Conservation (phyloP, 257 asterid species). For the Dorcoceras hygrometricum region DNA sequence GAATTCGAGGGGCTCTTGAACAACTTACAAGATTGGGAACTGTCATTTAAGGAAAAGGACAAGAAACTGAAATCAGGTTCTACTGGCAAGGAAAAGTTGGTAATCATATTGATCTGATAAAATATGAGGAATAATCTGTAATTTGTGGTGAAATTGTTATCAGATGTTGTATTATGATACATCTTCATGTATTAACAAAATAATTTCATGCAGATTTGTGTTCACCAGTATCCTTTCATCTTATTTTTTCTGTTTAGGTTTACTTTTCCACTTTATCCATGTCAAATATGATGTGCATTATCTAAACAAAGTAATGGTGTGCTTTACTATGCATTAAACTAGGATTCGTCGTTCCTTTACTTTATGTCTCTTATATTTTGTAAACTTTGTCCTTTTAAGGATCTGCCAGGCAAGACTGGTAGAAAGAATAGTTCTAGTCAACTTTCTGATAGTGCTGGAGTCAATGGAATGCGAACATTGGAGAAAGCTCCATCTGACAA, state of each 20-base stretch:
- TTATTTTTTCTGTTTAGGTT: conserved; percentile 1
- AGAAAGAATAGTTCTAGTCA: conserved; percentile 26
- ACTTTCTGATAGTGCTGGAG: conserved; percentile 36
- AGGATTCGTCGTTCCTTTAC: neutral
- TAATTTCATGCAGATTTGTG: neutral
- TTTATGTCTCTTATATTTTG: conserved; percentile 15
- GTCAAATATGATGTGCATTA: conserved; percentile 6
- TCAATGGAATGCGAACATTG: conserved; percentile 30
- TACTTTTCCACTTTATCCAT: neutral
- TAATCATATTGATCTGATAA: conserved; percentile 28
- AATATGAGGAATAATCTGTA: neutral
- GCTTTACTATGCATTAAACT: neutral
- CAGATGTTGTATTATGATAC: neutral
- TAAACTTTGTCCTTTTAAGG: conserved; percentile 25
- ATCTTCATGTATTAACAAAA: neutral
- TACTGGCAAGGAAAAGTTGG: conserved; percentile 49
- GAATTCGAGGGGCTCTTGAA: conserved; percentile 72
- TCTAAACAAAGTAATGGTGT: no score
- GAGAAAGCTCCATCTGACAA: conserved; percentile 30
- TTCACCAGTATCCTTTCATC: neutral
- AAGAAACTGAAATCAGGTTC: conserved; percentile 64
- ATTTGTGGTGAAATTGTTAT: neutral
- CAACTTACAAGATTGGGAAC: conserved; percentile 92
- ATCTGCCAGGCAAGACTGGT: conserved; percentile 35
- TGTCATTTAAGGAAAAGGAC: conserved; percentile 66